Percentiles rank a stretch among this genome's conserved stretches.
Conservation (phyloP, 2,329 filamentous ascomycete species). For the Amylocarpus encephaloides region DNA sequence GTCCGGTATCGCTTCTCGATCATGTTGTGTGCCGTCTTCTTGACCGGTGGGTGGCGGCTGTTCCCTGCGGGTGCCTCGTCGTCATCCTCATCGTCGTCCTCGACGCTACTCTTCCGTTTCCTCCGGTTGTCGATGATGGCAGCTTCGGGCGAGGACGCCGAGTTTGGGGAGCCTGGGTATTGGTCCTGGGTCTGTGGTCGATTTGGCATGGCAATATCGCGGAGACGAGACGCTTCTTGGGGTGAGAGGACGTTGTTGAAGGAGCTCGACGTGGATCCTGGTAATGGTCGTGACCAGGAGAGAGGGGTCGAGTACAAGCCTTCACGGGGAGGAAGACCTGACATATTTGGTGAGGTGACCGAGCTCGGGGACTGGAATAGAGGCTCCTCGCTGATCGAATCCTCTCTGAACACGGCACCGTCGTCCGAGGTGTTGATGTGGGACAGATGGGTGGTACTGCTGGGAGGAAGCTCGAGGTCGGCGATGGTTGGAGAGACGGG, state of each 20-base stretch:
- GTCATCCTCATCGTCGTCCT: constrained; percentile 36
- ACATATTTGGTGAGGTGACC: constrained; percentile 6
- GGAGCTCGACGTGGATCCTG: constrained; percentile 5
- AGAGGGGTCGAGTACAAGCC: constrained; percentile 26
- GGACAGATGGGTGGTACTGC: neutral
- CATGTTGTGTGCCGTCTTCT: constrained; percentile 80
- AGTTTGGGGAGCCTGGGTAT: constrained; percentile 38
- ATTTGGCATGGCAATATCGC: constrained; percentile 57
- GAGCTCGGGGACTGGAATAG: constrained; percentile 23
- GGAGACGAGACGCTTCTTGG: constrained; percentile 37
- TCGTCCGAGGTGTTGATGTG: constrained; percentile 15
- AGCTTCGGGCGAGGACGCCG: constrained; percentile 12
- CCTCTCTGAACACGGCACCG: constrained; percentile 23
- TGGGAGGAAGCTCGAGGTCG: constrained; percentile 19
- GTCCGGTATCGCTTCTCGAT: constrained; percentile 81
- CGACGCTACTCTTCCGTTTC: constrained; percentile 29
- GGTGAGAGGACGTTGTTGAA: constrained; percentile 16
- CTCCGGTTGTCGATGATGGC: constrained; percentile 42
- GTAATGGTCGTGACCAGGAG: constrained; percentile 21
- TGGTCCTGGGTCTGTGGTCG: constrained; percentile 34
- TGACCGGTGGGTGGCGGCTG: constrained; percentile 40
- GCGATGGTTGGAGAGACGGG: constrained; percentile 23
- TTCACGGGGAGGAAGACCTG: constrained; percentile 13
- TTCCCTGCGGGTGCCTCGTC: constrained; percentile 39
- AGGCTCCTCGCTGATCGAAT: constrained; percentile 21